These are phyloP conservation scores for Lipomyces mesembrius DNA, from an alignment of 805 yeast genomes.

Conservation along the genomic window DNA sequence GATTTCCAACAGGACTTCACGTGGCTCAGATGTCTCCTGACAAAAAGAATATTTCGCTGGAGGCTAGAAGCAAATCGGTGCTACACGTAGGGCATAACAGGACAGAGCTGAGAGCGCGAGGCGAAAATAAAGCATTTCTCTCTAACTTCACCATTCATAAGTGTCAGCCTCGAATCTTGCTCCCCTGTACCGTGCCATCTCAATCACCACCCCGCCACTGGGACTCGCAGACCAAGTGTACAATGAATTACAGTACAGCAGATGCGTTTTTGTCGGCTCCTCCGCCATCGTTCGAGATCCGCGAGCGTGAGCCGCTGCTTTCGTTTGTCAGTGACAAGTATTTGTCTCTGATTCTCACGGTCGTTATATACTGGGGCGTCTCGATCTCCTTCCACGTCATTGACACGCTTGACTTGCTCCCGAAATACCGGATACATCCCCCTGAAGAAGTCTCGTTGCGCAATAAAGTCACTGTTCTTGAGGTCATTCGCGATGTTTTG, in stretches of 20 bases:
- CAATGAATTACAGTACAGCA: constrained; percentile 17
- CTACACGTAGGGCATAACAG: no score
- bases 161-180: not conserved
- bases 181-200: not conserved
- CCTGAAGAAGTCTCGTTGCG: constrained; percentile 78
- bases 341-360: constrained; percentile 73
- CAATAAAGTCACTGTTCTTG: constrained; percentile 70
- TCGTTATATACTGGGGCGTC: constrained; percentile 81
- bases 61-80: no score
- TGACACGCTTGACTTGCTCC: constrained; percentile 77
- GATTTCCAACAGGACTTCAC: no score
- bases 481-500: constrained; percentile 80
- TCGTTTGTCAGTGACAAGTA: constrained; percentile 71
- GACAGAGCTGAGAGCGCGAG: no score
- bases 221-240: not conserved
- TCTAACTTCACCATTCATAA: no score
- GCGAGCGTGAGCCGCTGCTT: constrained; percentile 49
- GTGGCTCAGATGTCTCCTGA: no score
- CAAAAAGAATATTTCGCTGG: no score
- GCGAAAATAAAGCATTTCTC: no score
- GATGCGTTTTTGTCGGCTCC: constrained; percentile 33
- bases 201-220: not conserved
- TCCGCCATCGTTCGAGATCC: constrained; percentile 34
- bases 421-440: constrained; percentile 86
- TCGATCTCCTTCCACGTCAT: constrained; percentile 74